Base-by-base conservation (phyloP, 768 basidiomycete genomes). In the Boletus sp. region DNA sequence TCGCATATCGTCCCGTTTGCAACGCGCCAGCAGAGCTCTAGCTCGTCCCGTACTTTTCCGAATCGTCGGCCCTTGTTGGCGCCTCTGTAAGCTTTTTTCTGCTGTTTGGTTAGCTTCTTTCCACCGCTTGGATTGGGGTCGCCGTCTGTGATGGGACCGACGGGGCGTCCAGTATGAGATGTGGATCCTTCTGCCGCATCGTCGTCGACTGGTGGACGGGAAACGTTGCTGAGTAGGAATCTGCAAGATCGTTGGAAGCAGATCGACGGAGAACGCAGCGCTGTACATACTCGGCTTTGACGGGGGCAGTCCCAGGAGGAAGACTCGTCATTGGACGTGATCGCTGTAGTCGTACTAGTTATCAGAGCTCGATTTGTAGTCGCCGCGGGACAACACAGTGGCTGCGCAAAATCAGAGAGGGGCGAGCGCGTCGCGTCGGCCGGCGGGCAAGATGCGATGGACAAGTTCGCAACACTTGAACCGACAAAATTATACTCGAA, bases 391-490 rank as follows among this genome's bases (percentile, higher is more conserved):
- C 41, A 6, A 19, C 19, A 15, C 15, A 23, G 56, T 63, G 58
- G 61, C 57, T 54, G 62, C 46, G 51, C 53, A 51, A 47, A 40
- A 47, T 14, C n/a, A n/a, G n/a, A 27, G 17, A 27, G 47, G 30
- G 35, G 27, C 7, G 27, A 41, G 30, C 21, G 21, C 48, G 33
- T 39, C 45, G 54, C 33, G 50, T 47, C 42, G 10, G 5, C 33
- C 46, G 43, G 14, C 42, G 58, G 44, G 42, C 62, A 56, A 11
- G 51, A 51, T 51, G 55, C 57, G 54, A 90, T 92, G 90, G 87
- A 95, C 74, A 90, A 89, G 71, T 94, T 94, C 72, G 77, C 83
- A n/a, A 81, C 90, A 0, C 81, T 95, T 38, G 88, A 93, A 66
- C 92, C 93, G 4, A 80, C 81, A 23, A 82, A 77, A 50, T 72